Evolutionary conservation across 179 eudicot species (phyloP).

Genomic region (Silene noctiflora): DNA sequence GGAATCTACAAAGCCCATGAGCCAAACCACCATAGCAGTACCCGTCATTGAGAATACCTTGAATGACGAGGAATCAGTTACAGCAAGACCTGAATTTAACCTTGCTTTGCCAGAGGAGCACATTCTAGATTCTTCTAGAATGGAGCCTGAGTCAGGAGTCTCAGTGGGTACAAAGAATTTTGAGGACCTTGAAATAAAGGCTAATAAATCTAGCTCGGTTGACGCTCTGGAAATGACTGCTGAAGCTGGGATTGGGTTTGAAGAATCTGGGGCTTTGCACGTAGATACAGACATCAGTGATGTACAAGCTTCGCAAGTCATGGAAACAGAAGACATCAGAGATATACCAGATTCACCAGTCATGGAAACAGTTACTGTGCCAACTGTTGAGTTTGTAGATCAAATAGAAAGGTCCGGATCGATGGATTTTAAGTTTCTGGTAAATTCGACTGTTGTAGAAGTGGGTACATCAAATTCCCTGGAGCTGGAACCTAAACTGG

Average conservation of each 20-base stretch:
- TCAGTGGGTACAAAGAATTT: slow-evolving; percentile 9
- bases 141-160: neutral
- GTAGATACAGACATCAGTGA: slow-evolving; percentile 8
- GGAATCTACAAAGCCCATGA: neutral
- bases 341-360: slow-evolving; percentile 3
- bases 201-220: neutral
- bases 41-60: slow-evolving; percentile 8
- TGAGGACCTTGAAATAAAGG: slow-evolving; percentile 11
- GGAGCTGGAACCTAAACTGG: slow-evolving; percentile 13
- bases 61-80: slow-evolving; percentile 6
- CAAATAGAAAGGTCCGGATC: slow-evolving; percentile 17
- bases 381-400: slow-evolving; percentile 5
- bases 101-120: neutral
- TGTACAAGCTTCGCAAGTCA: neutral
- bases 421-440: slow-evolving; percentile 4
- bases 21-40: neutral
- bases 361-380: slow-evolving; percentile 13
- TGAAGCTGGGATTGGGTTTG: slow-evolving; percentile 20
- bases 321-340: slow-evolving; percentile 1
- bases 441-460: neutral
- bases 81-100: slow-evolving; percentile 1
- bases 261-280: slow-evolving; percentile 17
- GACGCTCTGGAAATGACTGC: slow-evolving; percentile 13
- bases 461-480: slow-evolving; percentile 1
- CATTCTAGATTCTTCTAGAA: neutral